Evolutionary conservation across 352 stramenopile genomes (phyloP), one percentile per base, ranked within the genome.

Genomic region (Globisporangium recalcitrans): DNA sequence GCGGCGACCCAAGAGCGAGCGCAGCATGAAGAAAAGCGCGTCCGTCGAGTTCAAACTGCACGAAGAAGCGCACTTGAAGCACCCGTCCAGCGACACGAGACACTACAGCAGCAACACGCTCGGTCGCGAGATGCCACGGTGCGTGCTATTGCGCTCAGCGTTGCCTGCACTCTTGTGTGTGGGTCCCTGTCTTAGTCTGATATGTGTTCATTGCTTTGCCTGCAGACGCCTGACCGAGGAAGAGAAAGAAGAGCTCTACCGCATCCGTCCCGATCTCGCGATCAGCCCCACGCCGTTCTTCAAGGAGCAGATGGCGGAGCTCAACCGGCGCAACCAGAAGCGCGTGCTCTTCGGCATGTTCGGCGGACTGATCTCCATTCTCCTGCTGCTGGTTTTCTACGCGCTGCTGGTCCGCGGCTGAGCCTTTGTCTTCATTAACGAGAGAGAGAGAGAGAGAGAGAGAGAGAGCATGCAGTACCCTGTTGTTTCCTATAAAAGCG

Each of bases 211-310:
- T 44, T 44, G 36, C 36, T 13, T n/a, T 63, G 8, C 19, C 26
- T 27, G 24, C 54, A 90, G 84, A 42, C 75, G 86, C 13, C 61
- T 95, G 54, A 93, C 86, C 19, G 66, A 79, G 19, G 80, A 91
- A 71, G 86, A 95, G 67, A 91, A 88, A 64, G 77, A 83, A 48
- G 86, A 89, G 58, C 74, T 95, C 36, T 95, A 95, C 65, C 83
- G 78, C 67, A 52, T 90, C 54, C 86, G 86, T 6, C 86, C 86
- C 22, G 86, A 95, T 57, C 75, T 95, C 22, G 84, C 92, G 62
- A 91, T 95, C 40, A 75, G 72, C 0, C 77, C 77, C 31, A 65
- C 40, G 40, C 75, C 80, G 6, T 90, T 72, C 64, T 88, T 74
- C 72, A 74, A 82, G 55, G 75, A 89, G 57, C 74, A 88, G 21